Base-by-base conservation (phyloP, 768 basidiomycete genomes). In the Lactarius akahatsu region DNA sequence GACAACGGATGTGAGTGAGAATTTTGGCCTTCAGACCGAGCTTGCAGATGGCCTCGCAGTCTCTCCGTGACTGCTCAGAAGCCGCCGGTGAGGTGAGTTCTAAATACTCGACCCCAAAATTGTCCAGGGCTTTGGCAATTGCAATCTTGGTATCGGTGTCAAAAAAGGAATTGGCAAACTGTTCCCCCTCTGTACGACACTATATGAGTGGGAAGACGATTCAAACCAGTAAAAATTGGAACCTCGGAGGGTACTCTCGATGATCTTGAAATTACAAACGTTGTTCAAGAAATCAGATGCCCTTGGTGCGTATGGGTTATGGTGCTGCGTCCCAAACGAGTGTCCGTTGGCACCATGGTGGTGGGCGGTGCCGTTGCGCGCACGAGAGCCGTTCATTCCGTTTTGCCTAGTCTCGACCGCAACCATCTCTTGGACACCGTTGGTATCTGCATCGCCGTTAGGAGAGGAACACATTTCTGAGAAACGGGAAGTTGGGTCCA, bases 131-230 rank as follows among this genome's bases (percentile, higher is more conserved):
- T 81, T 89, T 94, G 71, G 97, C 97, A 72, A 99, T 99, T 76
- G 96, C 95, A 76, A 98, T 97, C 86, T 99, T 99, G 80, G 96
- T 98, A 82, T 96, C 94, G 76, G 94, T 95, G 76, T 97, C 96
- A 76, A 98, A 99, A 85, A 99, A 99, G 62, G 97, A 96, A 75
- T 98, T 99, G 69, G 97, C 97, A 73, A 99, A 99, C 77, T 99
- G 96, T 77, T 97, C 96, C 65, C 95, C 96, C 90, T 97, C 96
- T 96, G 72, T 54, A n/a, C 45, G 61, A n/a, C 30, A 11, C 15
- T 2, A 16, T n/a, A 36, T 73, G 23, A 67, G 52, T 56, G 28
- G 52, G 62, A 36, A 55, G 54, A 54, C 3, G 65, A n/a, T 58
- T 36, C n/a, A 40, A 26, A 54, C 30, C 18, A 34, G 32, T 40